Base-by-base conservation (phyloP, 345 rosid species). In the sweet orange (Citrus sinensis) region DNA sequence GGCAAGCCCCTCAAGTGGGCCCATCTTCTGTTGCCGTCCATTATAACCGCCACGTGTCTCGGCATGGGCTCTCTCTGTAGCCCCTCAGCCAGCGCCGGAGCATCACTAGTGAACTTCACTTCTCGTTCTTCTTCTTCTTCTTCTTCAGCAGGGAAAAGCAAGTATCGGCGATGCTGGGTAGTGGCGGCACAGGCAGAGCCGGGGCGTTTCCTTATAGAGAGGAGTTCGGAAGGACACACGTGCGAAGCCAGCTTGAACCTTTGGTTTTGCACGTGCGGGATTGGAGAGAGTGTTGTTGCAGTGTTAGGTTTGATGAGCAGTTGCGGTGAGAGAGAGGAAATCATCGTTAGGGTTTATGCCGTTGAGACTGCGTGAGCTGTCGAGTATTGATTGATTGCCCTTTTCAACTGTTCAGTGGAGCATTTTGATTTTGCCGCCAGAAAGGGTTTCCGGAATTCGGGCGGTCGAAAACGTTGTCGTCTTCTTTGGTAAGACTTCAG, bases 11-110 rank as follows among this genome's bases (percentile, higher is more conserved):
- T 71, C 58, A 34, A 13, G 66, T 49, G 63, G 58, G 84, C 76
- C 84, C 87, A 75, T 37, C 82, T 54, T 61, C 82, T 62, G 70
- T 73, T 81, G 2, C 82, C 84, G 51, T 81, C 81, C 82, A 84
- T 54, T 58, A 84, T 79, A 14, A 84, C 69, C 32, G 79, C 84
- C 67, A 81, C 82, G 73, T 81, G 87, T 22, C 73, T 84, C 25
- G 84, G 86, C 71, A 78, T 27, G 27, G 40, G 30, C 67, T 78
- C 82, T 67, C 60, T 60, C 56, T 54, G 67, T 4, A 81, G 78
- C 10, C 80, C 80, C 16, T 13, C 9, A 5, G 82, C 79, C 59
- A 76, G 55, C 34, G 56, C 63, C 65, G 19, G 63, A 51, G 64
- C 37, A 66, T 14, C 55, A 19, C 19, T 54, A 51, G 24, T 34